Evolutionary conservation across 495 filamentous ascomycete species (phyloP).

Genomic region (Talaromyces ruber): DNA sequence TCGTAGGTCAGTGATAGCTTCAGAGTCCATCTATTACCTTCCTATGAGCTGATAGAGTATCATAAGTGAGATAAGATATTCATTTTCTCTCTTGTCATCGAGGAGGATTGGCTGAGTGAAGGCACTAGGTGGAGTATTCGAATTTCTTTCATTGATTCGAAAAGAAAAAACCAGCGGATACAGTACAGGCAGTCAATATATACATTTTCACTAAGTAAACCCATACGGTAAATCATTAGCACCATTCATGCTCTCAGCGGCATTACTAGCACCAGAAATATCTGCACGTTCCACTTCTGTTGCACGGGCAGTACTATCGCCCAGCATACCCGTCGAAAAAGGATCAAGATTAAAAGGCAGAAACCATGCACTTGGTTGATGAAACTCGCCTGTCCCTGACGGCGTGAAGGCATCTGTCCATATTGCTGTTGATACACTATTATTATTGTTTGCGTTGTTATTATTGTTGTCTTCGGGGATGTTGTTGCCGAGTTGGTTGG

Average conservation of each 20-base stretch:
- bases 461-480: background rate
- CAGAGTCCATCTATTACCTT: too few relatives aligned
- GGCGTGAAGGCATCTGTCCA: slow-evolving; percentile 17
- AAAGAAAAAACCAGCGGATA: background rate
- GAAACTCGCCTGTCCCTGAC: slow-evolving; percentile 32
- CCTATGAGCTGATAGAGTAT: too few relatives aligned
- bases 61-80: too few relatives aligned
- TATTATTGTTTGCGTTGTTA: background rate
- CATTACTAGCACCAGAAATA: background rate
- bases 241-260: background rate
- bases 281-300: background rate
- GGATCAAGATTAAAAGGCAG: slow-evolving; percentile 91
- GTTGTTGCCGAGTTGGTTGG: background rate
- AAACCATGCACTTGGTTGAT: slow-evolving; percentile 76
- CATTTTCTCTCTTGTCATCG: too few relatives aligned
- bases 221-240: background rate
- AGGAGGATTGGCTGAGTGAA: too few relatives aligned
- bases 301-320: background rate
- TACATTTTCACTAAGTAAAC: background rate
- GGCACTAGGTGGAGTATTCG: too few relatives aligned
- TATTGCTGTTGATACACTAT: slow-evolving; percentile 8
- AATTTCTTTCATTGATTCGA: background rate
- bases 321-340: slow-evolving; percentile 7
- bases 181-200: background rate
- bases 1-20: too few relatives aligned